These are phyloP conservation scores for Babesia ovata DNA, from an alignment of 169 alveolate species.

Conservation along the genomic window DNA sequence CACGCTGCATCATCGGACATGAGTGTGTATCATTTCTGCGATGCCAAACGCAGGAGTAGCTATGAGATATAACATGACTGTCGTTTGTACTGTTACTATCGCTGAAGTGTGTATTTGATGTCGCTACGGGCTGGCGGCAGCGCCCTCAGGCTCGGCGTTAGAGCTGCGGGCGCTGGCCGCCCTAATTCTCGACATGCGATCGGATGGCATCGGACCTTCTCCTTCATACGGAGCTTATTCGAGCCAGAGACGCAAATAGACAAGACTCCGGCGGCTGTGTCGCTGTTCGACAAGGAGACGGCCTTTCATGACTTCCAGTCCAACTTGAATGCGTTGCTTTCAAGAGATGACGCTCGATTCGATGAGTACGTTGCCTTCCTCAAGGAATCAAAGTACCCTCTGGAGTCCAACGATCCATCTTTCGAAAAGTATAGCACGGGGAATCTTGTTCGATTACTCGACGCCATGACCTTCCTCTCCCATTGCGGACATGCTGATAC, in stretches of 20 bases:
- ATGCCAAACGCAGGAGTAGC: too few species aligned
- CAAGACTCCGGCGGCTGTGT: slow-evolving; percentile 6
- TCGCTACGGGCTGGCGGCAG: slow-evolving; percentile 1
- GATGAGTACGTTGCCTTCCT: slow-evolving; percentile 13
- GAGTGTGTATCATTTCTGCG: too few species aligned
- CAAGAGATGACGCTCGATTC: background rate
- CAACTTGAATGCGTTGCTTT: slow-evolving; percentile 22
- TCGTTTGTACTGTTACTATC: background rate
- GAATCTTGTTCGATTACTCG: slow-evolving; percentile 5
- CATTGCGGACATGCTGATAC: background rate
- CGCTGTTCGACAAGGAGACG: slow-evolving; percentile 46
- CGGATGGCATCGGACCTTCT: background rate
- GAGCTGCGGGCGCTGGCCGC: background rate
- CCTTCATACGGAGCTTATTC: slow-evolving; percentile 10
- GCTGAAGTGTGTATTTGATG: background rate
- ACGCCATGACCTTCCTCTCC: slow-evolving; percentile 7
- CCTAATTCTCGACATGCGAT: too few species aligned
- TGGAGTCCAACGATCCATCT: slow-evolving; percentile 1
- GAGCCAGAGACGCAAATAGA: slow-evolving; percentile 8
- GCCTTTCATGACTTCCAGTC: slow-evolving; percentile 26
- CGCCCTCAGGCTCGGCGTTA: background rate
- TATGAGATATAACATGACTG: background rate
- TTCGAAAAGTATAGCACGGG: background rate
- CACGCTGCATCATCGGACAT: too few species aligned
- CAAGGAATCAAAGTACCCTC: slow-evolving; percentile 11